A percentile compares a stretch with the other conserved stretches of the same genome.
Evolutionary conservation across 2,329 filamentous ascomycete species (phyloP).

Genomic region (Stachybotrys chartarum): DNA sequence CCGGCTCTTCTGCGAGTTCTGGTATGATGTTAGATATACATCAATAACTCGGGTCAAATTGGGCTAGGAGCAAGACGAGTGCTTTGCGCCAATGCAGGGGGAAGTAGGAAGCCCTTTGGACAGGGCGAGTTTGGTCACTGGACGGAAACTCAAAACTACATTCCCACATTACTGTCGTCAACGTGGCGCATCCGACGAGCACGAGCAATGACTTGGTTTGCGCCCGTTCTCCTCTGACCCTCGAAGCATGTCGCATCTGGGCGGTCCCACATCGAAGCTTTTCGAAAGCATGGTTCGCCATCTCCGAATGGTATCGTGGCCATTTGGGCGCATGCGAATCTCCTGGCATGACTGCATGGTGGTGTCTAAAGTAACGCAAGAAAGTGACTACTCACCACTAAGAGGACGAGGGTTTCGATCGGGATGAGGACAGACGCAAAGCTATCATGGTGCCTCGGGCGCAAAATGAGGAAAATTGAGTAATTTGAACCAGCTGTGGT

Average conservation of each 20-base stretch:
- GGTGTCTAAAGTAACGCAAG: background rate
- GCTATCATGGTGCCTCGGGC: conserved; percentile 31
- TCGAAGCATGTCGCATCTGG: too few species aligned
- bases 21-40: background rate
- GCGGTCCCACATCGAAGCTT: too few species aligned
- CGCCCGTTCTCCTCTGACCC: too few species aligned
- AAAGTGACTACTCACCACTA: conserved; percentile 29
- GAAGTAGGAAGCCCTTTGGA: background rate
- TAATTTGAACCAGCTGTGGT: background rate
- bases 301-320: too few species aligned
- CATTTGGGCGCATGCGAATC: too few species aligned
- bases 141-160: too few species aligned
- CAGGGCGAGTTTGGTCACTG: too few species aligned
- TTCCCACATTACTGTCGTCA: too few species aligned
- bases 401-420: conserved; percentile 24
- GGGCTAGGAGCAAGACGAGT: background rate
- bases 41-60: background rate
- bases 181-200: too few species aligned
- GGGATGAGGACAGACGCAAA: conserved; percentile 25
- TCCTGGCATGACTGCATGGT: too few species aligned
- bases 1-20: background rate
- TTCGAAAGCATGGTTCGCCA: too few species aligned
- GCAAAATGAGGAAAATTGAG: conserved; percentile 14
- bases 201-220: too few species aligned
- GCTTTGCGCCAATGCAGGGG: background rate